Evolutionary conservation across 1,284 basidiomycete species (phyloP), one percentile per base, ranked within the genome.

Genomic region (Puccinia brachypodii): DNA sequence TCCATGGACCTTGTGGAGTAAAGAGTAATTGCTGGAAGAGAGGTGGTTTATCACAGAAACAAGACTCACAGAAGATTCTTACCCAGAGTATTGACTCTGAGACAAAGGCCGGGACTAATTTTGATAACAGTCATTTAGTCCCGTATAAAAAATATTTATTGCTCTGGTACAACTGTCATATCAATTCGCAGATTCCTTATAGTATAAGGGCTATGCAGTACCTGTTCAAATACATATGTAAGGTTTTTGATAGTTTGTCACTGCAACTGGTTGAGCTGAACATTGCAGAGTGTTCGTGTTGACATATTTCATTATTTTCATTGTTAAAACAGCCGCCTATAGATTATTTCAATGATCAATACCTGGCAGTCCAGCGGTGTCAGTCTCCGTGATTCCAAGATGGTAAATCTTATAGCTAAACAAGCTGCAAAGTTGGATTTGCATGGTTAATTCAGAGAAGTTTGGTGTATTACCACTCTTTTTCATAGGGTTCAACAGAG

Each of bases 141-240:
- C 87, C 88, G 0, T 87, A 88, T 81, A 85, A 81, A 72, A 87
- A 87, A 0, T 86, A 84, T 62, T 84, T 88, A 0, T 83, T 82
- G 3, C 82, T 83, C 2, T 82, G 84, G n/a, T 89, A 86, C 62
- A 60, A 87, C 36, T 89, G 89, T 81, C 89, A 90, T 82, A 89
- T 90, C 82, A 90, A 90, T 82, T 83, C 89, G 0, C 87, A 89
- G 76, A 86, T 87, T 75, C 85, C 84, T 1, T 82, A 85, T 7
- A 85, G 84, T 0, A 81, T 89, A 31, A 79, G 78, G 0, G 85
- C 87, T 0, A 73, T 88, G 83, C 89, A 89, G 83, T 90, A 89
- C 82, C 81, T 87, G 6, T 86, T 87, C 85, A 89, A 89, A 82
- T 90, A 90, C 82, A 86, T 89, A 64, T 86, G 88, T 82, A 90